A percentile compares a stretch with the other conserved stretches of the same genome.
Conservation (phyloP, 768 basidiomycete species). For the Lactarius akahatsu region DNA sequence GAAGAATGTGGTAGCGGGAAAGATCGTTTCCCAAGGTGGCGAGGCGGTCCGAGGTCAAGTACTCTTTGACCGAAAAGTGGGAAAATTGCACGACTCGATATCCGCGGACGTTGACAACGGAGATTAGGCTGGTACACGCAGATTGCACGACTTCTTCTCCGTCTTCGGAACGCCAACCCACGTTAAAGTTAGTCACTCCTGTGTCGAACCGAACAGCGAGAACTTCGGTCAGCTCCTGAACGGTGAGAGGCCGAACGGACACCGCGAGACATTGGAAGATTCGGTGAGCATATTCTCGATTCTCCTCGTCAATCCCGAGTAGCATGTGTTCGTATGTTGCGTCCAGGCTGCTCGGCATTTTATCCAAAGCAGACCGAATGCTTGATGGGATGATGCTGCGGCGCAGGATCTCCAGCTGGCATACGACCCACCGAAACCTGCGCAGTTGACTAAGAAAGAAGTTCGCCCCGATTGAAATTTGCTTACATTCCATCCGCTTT, state of each 20-base stretch:
- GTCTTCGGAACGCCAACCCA: slow-evolving; percentile 5
- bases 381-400: not conserved
- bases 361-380: slow-evolving; percentile 3
- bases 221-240: slow-evolving; percentile 14
- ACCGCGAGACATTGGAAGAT: slow-evolving; percentile 15
- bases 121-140: slow-evolving; percentile 6
- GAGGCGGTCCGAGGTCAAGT: slow-evolving; percentile 19
- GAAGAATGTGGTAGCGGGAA: slow-evolving; percentile 15
- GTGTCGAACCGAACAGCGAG: slow-evolving; percentile 11
- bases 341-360: slow-evolving; percentile 13
- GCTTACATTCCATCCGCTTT: slow-evolving; percentile 20
- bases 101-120: not conserved
- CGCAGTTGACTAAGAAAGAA: not conserved
- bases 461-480: too few relatives aligned
- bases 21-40: not conserved
- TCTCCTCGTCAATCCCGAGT: slow-evolving; percentile 9
- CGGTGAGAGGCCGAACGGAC: slow-evolving; percentile 5
- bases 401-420: slow-evolving; percentile 15
- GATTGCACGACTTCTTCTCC: slow-evolving; percentile 13
- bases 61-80: slow-evolving; percentile 22
- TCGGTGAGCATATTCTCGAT: slow-evolving; percentile 9
- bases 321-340: slow-evolving; percentile 10
- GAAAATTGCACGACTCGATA: slow-evolving; percentile 13
- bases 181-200: not conserved
- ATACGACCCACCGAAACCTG: slow-evolving; percentile 21